Evolutionary conservation across 2,329 filamentous ascomycete species (phyloP).

Genomic region (Pochonia chlamydosporia): DNA sequence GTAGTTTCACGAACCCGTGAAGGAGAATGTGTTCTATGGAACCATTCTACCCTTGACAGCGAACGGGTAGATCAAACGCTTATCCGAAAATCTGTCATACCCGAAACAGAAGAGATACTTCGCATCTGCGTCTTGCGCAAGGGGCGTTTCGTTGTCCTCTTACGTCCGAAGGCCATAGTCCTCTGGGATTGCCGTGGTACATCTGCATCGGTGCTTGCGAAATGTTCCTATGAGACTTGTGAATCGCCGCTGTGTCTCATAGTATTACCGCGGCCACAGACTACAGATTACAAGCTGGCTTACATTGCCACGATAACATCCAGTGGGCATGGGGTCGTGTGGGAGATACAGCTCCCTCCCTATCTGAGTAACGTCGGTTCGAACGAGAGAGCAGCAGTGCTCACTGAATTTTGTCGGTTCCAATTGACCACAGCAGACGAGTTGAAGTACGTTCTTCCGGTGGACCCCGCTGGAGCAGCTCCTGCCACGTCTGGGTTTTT

Average conservation of each 20-base stretch:
- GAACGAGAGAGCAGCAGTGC: conserved; percentile 19
- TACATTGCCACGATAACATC: conserved; percentile 82
- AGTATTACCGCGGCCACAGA: conserved; percentile 59
- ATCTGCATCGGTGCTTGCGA: conserved; percentile 49
- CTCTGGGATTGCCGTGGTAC: conserved; percentile 72
- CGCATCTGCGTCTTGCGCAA: conserved; percentile 73
- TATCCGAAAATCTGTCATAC: conserved; percentile 61
- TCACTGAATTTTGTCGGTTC: conserved; percentile 67
- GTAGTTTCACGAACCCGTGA: conserved; percentile 74
- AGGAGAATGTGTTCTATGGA: conserved; percentile 81
- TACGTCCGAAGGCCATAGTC: conserved; percentile 64
- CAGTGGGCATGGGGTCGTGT: conserved; percentile 71
- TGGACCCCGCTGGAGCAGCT: conserved; percentile 76
- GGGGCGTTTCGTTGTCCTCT: conserved; percentile 73
- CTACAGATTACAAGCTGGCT: conserved; percentile 48
- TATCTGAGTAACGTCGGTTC: conserved; percentile 24
- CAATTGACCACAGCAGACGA: conserved; percentile 55
- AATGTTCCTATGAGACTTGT: conserved; percentile 45
- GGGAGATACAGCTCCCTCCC: conserved; percentile 64
- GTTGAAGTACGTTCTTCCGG: conserved; percentile 65
- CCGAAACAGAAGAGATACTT: conserved; percentile 66
- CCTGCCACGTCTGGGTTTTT: conserved; percentile 70
- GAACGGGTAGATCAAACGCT: conserved; percentile 43
- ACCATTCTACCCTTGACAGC: conserved; percentile 37
- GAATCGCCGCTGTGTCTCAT: conserved; percentile 78